Conservation (phyloP, 108 stramenopile genomes). For the Aurantiochytrium sp. region DNA sequence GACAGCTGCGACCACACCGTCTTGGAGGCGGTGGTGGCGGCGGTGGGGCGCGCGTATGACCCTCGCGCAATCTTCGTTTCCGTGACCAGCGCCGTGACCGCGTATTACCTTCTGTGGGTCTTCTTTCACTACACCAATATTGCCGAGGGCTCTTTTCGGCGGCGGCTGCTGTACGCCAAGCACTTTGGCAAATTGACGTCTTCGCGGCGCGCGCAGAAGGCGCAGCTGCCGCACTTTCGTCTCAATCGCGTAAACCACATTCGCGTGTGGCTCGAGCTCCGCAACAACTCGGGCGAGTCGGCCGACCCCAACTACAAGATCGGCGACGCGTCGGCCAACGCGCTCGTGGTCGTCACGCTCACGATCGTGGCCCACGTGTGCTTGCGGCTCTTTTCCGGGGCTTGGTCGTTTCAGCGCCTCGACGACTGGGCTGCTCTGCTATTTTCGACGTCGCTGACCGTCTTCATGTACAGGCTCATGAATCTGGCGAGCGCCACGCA, state of each 20-base stretch:
- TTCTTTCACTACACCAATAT: background rate
- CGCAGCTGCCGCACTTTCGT: conserved; percentile 8
- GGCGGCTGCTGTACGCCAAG: background rate
- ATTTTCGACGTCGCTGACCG: background rate
- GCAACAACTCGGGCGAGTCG: background rate
- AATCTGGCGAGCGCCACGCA: background rate
- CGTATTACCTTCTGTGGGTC: background rate
- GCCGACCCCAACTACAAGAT: background rate
- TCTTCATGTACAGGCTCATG: conserved; percentile 26
- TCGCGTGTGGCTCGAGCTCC: background rate
- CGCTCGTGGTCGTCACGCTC: background rate
- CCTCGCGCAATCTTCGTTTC: background rate
- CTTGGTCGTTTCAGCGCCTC: background rate
- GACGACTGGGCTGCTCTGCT: background rate
- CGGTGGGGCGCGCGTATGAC: background rate
- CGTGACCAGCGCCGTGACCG: background rate
- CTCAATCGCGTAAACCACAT: conserved; percentile 12
- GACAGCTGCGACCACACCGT: background rate
- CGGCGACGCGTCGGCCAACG: background rate
- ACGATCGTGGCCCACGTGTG: background rate
- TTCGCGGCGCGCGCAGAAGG: background rate
- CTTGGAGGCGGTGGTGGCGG: background rate
- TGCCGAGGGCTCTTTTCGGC: conserved; percentile 11
- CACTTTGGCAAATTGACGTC: background rate
- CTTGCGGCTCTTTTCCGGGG: conserved; percentile 14